phyloP scores from a whole-genome alignment of 208 protist genomes.

The Acanthamoeba royreba region DNA sequence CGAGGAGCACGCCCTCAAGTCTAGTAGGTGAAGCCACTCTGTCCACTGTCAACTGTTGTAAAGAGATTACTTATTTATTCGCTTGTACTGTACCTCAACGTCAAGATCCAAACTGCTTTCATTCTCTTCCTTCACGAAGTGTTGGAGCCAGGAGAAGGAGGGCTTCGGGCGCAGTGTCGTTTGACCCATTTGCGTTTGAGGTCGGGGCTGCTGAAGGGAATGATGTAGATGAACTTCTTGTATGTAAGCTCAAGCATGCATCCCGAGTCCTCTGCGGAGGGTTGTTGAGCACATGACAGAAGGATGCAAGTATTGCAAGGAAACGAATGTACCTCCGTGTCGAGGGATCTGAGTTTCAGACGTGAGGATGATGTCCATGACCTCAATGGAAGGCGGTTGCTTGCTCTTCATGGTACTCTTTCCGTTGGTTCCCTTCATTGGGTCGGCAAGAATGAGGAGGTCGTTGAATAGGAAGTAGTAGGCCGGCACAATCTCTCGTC shows the following conservation, averaged over 20 bases:
- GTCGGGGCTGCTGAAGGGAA: background rate
- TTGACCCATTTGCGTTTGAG: background rate
- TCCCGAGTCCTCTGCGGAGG: background rate
- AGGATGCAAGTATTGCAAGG: background rate
- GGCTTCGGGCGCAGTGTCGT: background rate
- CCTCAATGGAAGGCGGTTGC: background rate
- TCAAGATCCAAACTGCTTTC: no score
- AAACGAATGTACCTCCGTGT: no score
- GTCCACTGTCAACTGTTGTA: no score
- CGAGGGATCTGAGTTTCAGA: background rate
- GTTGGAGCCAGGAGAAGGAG: background rate
- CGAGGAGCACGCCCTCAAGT: no score
- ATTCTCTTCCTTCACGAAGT: background rate
- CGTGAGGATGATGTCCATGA: background rate
- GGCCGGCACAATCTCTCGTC: background rate
- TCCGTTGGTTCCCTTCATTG: no score
- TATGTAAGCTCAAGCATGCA: background rate
- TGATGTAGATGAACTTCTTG: background rate
- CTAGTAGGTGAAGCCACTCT: no score
- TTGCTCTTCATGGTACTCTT: background rate
- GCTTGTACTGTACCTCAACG: no score
- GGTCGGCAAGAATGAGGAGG: background rate
- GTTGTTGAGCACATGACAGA: background rate
- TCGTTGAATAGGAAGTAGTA: background rate
- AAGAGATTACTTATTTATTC: no score